Evolutionary conservation across 2,329 filamentous ascomycete genomes (phyloP), one percentile per base, ranked within the genome.

Genomic region (Sclerotinia borealis): DNA sequence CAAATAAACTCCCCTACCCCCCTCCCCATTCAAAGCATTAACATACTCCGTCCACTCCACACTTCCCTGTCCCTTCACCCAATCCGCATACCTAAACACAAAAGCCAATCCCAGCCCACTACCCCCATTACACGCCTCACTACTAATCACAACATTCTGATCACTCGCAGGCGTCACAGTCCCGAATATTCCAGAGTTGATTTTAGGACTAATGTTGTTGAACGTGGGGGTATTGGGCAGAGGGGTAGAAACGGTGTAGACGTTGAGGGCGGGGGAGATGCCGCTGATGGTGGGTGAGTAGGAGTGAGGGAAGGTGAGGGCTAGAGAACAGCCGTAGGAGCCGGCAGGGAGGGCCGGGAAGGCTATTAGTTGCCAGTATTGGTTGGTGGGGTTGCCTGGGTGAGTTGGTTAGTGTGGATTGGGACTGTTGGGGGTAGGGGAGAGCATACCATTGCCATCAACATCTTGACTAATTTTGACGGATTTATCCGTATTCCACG

Each of bases 71-170:
- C n/a, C 43, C 27, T 37, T 47, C 22, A 67, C 50, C 65, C 59
- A 67, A 63, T 66, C 63, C 54, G 63, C 59, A 39, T 66, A 66
- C 39, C 31, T 48, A 5, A 65, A 51, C 29, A 65, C 54, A 54
- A 60, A 65, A 15, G 55, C 31, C 50, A 66, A 52, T 48, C 59
- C 52, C n/a, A 50, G n/a, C 3, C 61, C 61, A 45, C 39, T 48
- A 10, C 43, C 54, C 0, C 48, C 50, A 34, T 52, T 52, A 34
- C 65, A 66, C 3, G 39, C 19, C 29, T 58, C 45, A 13, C 11
- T 41, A 51, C 65, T 65, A 15, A 66, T 63, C 6, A 49, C 31
- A 11, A 48, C 36, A n/a, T 43, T 60, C 31, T 63, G 54, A 27
- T 59, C 63, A 0, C 54, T 37, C 3, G 52, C n/a, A 2, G 62